Percentiles rank a stretch among this genome's conserved stretches.
Evolutionary conservation across 2,329 filamentous ascomycete genomes (phyloP).

Genomic region (Pezizomycotina sp.): DNA sequence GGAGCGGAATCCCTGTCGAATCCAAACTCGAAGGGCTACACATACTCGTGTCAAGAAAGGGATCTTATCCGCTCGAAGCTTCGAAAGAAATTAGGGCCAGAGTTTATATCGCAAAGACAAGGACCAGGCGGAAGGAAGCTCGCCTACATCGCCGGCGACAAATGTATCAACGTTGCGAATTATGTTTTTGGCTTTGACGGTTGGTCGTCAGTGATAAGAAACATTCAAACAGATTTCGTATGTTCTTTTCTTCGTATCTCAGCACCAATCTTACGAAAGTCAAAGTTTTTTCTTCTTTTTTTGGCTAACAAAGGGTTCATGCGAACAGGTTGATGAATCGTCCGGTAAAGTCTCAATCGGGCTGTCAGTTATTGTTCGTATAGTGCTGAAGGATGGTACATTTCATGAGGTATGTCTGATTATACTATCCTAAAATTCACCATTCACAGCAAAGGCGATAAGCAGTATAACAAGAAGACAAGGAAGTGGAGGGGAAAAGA

Average conservation of each 20-base stretch:
- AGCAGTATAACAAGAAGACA: too few species aligned
- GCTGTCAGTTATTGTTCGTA: constrained; percentile 73
- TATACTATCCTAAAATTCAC: too few species aligned
- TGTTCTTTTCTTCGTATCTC: constrained; percentile 21
- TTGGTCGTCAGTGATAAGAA: constrained; percentile 91
- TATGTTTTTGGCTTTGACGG: constrained; percentile 95
- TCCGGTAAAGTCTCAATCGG: constrained; percentile 62
- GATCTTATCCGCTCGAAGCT: too few species aligned
- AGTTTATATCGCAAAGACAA: constrained; percentile 77
- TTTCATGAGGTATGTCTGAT: constrained; percentile 69
- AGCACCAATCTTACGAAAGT: constrained; percentile 3
- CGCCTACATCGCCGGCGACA: constrained; percentile 89
- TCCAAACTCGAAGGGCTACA: too few species aligned
- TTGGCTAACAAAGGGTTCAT: constrained; percentile 2
- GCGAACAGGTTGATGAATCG: constrained; percentile 58
- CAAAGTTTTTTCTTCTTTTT: background rate
- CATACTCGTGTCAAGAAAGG: too few species aligned
- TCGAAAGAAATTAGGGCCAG: constrained; percentile 84
- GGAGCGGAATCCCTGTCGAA: too few species aligned
- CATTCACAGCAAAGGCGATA: too few species aligned
- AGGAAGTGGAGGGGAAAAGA: too few species aligned
- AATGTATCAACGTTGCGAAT: constrained; percentile 87
- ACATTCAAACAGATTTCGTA: constrained; percentile 85
- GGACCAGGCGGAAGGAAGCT: constrained; percentile 74
- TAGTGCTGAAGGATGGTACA: constrained; percentile 84